Percentiles rank a stretch among this genome's conserved stretches.
Evolutionary conservation across 2,329 filamentous ascomycete species (phyloP).

Genomic region (Ascosphaera acerosa): DNA sequence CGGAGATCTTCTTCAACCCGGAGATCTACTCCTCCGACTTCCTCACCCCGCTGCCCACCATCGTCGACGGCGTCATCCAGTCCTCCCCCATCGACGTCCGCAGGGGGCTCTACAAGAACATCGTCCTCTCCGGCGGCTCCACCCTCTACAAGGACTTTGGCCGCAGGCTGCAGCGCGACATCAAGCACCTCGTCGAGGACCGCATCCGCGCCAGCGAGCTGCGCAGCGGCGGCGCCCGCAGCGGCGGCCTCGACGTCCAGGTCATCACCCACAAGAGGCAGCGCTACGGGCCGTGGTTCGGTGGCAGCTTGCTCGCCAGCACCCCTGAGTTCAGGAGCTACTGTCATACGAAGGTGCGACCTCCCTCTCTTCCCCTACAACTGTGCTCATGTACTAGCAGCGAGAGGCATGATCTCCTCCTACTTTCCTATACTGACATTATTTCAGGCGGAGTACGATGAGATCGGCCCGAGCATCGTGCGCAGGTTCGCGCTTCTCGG

Average conservation of each 20-base stretch:
- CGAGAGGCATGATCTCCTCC: not conserved
- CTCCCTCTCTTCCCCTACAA: not conserved
- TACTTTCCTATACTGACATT: not conserved
- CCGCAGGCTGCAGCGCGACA: constrained; percentile 82
- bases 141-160: constrained; percentile 98
- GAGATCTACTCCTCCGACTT: constrained; percentile 99
- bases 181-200: constrained; percentile 82
- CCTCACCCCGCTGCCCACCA: constrained; percentile 74
- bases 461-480: constrained; percentile 88
- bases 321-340: constrained; percentile 97
- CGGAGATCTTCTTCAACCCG: constrained; percentile 99
- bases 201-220: constrained; percentile 82
- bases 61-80: constrained; percentile 93
- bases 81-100: constrained; percentile 94
- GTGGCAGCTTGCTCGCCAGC: constrained; percentile 83
- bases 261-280: constrained; percentile 96
- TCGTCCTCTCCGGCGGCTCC: constrained; percentile 88
- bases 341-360: constrained; percentile 63
- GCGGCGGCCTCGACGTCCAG: constrained; percentile 83
- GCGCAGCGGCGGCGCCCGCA: constrained; percentile 73
- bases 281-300: constrained; percentile 94
- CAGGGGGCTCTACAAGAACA: constrained; percentile 97
- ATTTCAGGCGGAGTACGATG: constrained; percentile 43
- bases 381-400: constrained; percentile 2
- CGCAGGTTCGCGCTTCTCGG: constrained; percentile 81